Base-by-base conservation (phyloP, 106 monocot species). In the Narthecium ossifragum region DNA sequence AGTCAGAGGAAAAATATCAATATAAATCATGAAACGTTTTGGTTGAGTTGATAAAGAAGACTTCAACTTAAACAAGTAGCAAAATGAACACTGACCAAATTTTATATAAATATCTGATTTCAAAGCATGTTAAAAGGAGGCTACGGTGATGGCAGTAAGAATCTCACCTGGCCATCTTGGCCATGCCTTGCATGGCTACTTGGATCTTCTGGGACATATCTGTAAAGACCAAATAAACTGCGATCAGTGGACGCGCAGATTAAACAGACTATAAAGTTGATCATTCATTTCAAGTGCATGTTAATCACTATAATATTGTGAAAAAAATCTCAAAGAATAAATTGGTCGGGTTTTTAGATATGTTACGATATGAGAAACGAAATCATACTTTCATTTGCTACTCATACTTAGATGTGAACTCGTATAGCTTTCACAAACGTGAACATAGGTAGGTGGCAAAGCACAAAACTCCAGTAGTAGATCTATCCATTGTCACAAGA, bases 151-250 rank as follows among this genome's bases (percentile, higher is more conserved):
- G 4, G 0, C 17, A 21, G 8, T 28, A 36, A 46, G 40, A 62
- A 49, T 10, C 60, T 53, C 31, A 85, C 85, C 73, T 64, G 24
- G 64, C 62, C 76, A 77, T 80, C 67, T 81, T 80, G 30, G 74
- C 53, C 85, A 85, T 73, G 65, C 59, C 67, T 31, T 81, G 59
- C 7, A 85, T 38, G 32, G 66, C 70, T 18, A 50, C 58, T 31
- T 81, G 73, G 33, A 81, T 58, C 46, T 81, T 77, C 58, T 81
- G 76, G 30, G 77, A 73, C 38, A 71, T 25, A 67, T 81, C 85
- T 85, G 80, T 30, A 59, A 30, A 55, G n/a, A 34, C 31, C 43
- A 34, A 50, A 45, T 6, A 31, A 47, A 10, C 15, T 15, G 15
- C 15, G 15, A 39, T 11, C 15, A 39, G 9, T 11, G 39, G 39